Evolutionary conservation across 306 rosid species (phyloP), one percentile per base, ranked within the genome.

Genomic region (Quillaja saponaria): DNA sequence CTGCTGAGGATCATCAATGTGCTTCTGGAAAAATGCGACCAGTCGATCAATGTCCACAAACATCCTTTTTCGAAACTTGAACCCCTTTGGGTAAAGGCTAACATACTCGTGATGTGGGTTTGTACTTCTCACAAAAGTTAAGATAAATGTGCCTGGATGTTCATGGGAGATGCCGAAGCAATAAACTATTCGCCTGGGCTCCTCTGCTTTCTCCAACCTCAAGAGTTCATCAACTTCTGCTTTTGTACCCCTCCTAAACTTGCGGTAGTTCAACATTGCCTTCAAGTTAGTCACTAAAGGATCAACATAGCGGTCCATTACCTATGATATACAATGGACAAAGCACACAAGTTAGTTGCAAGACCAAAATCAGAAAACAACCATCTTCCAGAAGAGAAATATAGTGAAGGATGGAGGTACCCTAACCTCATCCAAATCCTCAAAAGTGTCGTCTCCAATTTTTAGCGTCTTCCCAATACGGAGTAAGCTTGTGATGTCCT

Each of bases 371-470:
- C 16, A 61, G 55, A 16, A 9, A 53, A 56, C 9, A 34, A 5
- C 10, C 33, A 3, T 31, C 17, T 45, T 15, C 15, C 58, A 54
- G 45, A 70, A 49, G 40, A 37, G 63, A 67, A 14, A 16, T 19
- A 25, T 12, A 17, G 53, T 34, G 17, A 34, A 16, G 35, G 8
- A 10, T 13, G 18, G 49, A 41, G 47, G 28, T 34, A 6, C 20
- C 61, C 85, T 69, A 31, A 92, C 99, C 96, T 92, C 99, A 55
- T 92, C 99, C 69, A 92, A 76, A 77, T 92, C 99, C 81, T 92
- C 99, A 66, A 92, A 92, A 63, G 96, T 89, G 81, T 92, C 99
- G 67, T 92, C 99, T 50, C 99, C 99, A 72, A 89, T 86, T 85
- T 87, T 92, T 61, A 92, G 79, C 11, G 99, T 89, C 91, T 89